Evolutionary conservation across 768 basidiomycete genomes (phyloP), one percentile per base, ranked within the genome.

Genomic region (Zangia roseola): DNA sequence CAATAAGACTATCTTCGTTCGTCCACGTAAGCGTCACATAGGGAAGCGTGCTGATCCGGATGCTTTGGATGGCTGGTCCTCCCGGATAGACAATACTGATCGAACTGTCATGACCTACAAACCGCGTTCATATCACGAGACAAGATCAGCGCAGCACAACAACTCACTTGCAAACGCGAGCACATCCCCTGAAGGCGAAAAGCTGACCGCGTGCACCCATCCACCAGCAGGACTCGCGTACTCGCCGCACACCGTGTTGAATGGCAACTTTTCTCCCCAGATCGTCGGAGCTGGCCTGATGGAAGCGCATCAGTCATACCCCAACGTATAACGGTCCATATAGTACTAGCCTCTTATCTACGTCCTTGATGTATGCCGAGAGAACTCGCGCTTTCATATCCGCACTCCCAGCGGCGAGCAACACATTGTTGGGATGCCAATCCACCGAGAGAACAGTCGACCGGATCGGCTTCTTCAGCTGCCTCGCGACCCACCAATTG

Each of bases 361-460:
- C 85, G 59, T 97, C 97, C 75, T 99, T 99, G 74, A 98, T 94
- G 69, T 92, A 98, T 4, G 94, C 97, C 1, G 94, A 97, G 69
- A 98, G 91, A 8, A 99, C 97, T 17, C 94, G 82, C 10, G 97
- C 97, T 70, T 95, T 95, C 83, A 92, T 92, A 64, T 99, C 97
- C 0, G 95, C 94, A 50, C 91, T 86, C n/a, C 97, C 97, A 30
- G 95, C 89, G 5, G 95, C 97, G 23, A 99, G 83, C 6, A 99
- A 76, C 13, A 98, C 94, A 64, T 97, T 98, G 77, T 98, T 98
- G 23, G 97, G 94, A 65, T 99, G 97, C 97, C 97, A 99, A 57
- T 98, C 95, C 57, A 99, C 74, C 5, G 86, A 83, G 35, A 98
- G 76, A 13, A 99, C 94, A 1, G 97, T 99, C 5, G 93, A 93